A percentile compares a stretch with the other conserved stretches of the same genome.
Conservation (phyloP, 306 rosid genomes). For the Pachyrhizus erosus region DNA sequence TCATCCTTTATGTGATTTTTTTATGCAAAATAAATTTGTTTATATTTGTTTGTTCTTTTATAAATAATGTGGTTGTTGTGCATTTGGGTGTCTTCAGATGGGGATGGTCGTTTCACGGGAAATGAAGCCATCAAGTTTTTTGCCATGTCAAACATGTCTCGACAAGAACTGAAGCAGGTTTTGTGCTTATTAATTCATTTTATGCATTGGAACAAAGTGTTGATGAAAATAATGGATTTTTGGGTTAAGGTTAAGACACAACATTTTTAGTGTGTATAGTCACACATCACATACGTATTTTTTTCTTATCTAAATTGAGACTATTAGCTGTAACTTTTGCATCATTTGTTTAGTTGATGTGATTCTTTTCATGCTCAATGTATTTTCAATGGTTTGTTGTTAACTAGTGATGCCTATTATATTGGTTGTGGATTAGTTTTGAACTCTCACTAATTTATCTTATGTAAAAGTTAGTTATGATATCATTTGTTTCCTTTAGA, state of each 20-base stretch:
- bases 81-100: slow-evolving; percentile 55
- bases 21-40: background rate
- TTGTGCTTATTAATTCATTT: background rate
- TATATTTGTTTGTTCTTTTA: background rate
- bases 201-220: background rate
- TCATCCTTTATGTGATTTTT: background rate
- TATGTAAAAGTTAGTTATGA: background rate
- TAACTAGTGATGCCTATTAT: background rate
- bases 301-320: background rate
- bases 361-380: background rate
- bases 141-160: slow-evolving; percentile 70
- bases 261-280: background rate
- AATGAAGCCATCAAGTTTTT: slow-evolving; percentile 82
- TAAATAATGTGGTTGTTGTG: slow-evolving; percentile 9
- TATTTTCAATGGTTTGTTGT: background rate
- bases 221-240: background rate
- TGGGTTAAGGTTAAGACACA: background rate
- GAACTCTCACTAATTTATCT: background rate
- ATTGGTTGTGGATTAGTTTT: background rate
- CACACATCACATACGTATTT: background rate
- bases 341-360: background rate
- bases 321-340: background rate
- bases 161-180: slow-evolving; percentile 92
- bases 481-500: background rate
- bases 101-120: slow-evolving; percentile 93